Evolutionary conservation across 176 grass and related monocot species (phyloP), one percentile per base, ranked within the genome.

Genomic region (Melocanna baccifera): DNA sequence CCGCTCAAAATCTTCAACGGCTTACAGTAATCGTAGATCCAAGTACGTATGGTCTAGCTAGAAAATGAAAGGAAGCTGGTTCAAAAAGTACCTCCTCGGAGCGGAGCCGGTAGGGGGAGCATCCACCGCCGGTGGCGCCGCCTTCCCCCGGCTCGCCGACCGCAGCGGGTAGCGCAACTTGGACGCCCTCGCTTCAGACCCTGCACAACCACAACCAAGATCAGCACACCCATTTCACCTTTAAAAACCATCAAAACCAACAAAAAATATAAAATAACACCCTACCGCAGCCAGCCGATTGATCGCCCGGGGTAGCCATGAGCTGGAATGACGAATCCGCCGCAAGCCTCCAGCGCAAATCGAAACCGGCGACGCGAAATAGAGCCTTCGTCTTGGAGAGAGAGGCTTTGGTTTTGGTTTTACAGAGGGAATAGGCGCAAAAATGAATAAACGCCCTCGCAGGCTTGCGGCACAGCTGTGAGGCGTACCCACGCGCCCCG

Each of bases 111-210:
- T 77, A 9, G 36, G 78, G 75, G 59, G 56, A 26, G 85, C 91
- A 18, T 80, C 83, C n/a, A 0, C 43, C 46, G 65, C 46, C 75
- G 47, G 1, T 16, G 39, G 3, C 1, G 23, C 41, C 4, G 56
- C 67, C 89, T 92, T 92, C 2, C 28, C 73, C 84, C 43, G 87
- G n/a, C 81, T 57, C 19, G 78, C 87, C 8, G 94, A 94, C 7
- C 94, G 73, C 74, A 97, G 82, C 30, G 91, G 89, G 69, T 90
- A 94, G 50, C 94, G 77, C 83, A 94, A 82, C 86, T 88, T 94
- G 16, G 94, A 92, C 63, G 82, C 57, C 58, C 76, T 77, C 51
- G 75, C 57, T 18, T 53, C 81, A 36, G 89, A 76, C 55, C 75
- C 86, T 83, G 84, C 47, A 51, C 0, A 45, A 73, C 5, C 19